phyloP scores from a whole-genome alignment of 345 rosid species.

The Gossypium australe region DNA sequence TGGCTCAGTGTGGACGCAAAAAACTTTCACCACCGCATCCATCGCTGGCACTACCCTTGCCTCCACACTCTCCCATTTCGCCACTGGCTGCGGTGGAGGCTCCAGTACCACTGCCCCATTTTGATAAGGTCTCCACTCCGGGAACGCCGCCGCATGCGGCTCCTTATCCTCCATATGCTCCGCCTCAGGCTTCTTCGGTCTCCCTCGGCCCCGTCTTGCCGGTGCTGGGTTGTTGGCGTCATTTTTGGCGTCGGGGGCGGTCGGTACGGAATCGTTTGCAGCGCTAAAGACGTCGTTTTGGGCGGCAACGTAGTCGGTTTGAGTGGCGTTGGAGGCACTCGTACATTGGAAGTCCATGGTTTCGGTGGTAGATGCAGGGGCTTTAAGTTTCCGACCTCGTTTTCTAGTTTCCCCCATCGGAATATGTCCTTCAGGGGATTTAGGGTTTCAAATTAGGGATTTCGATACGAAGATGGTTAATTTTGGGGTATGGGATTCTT shows the following conservation, averaged over 20 bases:
- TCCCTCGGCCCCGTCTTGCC: constrained; percentile 43
- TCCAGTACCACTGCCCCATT: constrained; percentile 12
- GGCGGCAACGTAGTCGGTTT: constrained; percentile 16
- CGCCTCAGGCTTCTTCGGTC: constrained; percentile 34
- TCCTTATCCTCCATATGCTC: constrained; percentile 24
- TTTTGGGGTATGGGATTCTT: not conserved
- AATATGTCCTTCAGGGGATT: not conserved
- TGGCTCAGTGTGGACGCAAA: constrained; percentile 89
- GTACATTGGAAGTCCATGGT: constrained; percentile 28
- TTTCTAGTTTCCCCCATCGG: constrained; percentile 40
- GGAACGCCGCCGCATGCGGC: constrained; percentile 18
- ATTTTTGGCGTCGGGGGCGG: constrained; percentile 20
- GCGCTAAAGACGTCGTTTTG: constrained; percentile 20
- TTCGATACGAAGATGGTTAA: not conserved
- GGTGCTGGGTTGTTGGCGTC: constrained; percentile 30
- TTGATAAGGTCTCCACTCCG: constrained; percentile 21
- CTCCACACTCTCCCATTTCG: constrained; percentile 63
- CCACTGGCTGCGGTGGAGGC: constrained; percentile 28
- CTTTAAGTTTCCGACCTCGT: constrained; percentile 35
- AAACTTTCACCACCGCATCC: constrained; percentile 78
- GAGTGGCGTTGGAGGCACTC: constrained; percentile 10
- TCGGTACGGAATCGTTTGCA: constrained; percentile 25
- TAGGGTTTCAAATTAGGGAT: not conserved
- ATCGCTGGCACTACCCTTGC: constrained; percentile 55
- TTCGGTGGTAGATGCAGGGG: constrained; percentile 20